A percentile compares a stretch with the other conserved stretches of the same genome.
Conservation (phyloP, 2,329 filamentous ascomycete genomes). For the Stachybotrys echinatus region DNA sequence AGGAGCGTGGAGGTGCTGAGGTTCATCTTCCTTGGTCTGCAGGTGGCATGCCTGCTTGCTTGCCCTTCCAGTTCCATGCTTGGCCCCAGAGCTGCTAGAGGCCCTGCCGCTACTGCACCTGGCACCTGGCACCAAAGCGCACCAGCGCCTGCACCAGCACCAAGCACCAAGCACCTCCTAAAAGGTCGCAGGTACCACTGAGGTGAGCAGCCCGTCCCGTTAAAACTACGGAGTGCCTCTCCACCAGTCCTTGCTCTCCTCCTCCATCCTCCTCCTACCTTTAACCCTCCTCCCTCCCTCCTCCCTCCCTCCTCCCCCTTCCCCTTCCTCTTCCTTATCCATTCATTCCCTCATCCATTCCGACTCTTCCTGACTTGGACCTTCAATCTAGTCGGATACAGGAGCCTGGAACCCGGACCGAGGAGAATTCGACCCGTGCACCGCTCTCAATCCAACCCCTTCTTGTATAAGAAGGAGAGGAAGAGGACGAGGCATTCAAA, state of each 20-base stretch:
- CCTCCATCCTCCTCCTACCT: slow-evolving; percentile 49
- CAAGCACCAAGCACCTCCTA: too few species aligned
- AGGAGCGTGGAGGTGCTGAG: background rate
- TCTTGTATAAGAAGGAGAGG: slow-evolving; percentile 9
- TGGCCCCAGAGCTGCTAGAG: background rate
- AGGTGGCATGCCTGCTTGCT: background rate
- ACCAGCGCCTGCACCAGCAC: too few species aligned
- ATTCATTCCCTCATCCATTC: slow-evolving; percentile 51
- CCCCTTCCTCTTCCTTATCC: slow-evolving; percentile 36
- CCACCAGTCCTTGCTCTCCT: slow-evolving; percentile 52
- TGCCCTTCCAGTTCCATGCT: background rate
- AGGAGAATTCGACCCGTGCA: slow-evolving; percentile 24
- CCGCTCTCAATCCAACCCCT: slow-evolving; percentile 13
- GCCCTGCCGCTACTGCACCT: background rate
- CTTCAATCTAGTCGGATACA: background rate
- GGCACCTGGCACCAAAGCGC: too few species aligned
- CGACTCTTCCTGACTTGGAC: slow-evolving; percentile 40
- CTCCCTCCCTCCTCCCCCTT: slow-evolving; percentile 29
- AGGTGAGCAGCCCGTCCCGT: slow-evolving; percentile 10
- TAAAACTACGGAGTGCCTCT: slow-evolving; percentile 36
- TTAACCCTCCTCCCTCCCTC: slow-evolving; percentile 35
- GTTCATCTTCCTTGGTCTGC: background rate
- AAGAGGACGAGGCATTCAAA: slow-evolving; percentile 10
- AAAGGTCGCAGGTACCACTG: too few species aligned
- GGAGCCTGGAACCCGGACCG: slow-evolving; percentile 16